These are phyloP conservation scores for Ophiognomonia clavigignenti-juglandacearum DNA, from an alignment of 2,329 filamentous ascomycete genomes.

Conservation along the genomic window DNA sequence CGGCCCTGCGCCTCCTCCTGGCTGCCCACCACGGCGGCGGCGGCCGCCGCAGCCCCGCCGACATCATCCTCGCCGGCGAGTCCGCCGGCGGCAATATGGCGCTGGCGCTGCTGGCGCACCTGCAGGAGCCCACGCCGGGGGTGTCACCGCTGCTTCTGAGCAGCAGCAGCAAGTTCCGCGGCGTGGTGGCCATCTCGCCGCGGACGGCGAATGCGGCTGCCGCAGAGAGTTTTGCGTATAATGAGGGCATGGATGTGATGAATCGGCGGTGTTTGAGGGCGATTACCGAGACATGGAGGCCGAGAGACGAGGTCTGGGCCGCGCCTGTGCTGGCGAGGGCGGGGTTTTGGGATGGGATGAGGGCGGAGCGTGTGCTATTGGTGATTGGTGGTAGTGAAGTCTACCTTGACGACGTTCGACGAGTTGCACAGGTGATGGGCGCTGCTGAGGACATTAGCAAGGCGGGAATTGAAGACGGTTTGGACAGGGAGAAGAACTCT, in stretches of 20 bases:
- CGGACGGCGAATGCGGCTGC: conserved; percentile 18
- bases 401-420: conserved; percentile 15
- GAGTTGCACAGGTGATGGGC: conserved; percentile 16
- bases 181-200: conserved; percentile 18
- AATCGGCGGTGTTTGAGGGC: conserved; percentile 5
- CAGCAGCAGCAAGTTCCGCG: conserved; percentile 14
- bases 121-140: conserved; percentile 17
- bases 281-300: conserved; percentile 15
- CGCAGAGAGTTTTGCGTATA: conserved; percentile 16
- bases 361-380: conserved; percentile 14
- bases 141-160: conserved; percentile 13
- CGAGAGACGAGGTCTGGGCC: conserved; percentile 17
- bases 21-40: too few relatives aligned
- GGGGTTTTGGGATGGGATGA: conserved; percentile 15
- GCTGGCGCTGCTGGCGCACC: conserved; percentile 18
- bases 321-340: conserved; percentile 12
- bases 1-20: conserved; percentile 19
- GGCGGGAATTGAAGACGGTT: neutral
- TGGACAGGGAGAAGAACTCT: neutral
- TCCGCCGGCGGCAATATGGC: conserved; percentile 21
- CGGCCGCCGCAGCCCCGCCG: conserved; percentile 5
- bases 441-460: conserved; percentile 1
- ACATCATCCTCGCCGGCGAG: conserved; percentile 20
- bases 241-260: conserved; percentile 19
- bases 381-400: conserved; percentile 17